phyloP scores from a whole-genome alignment of 306 rosid species.

The Cyamopsis tetragonoloba region DNA sequence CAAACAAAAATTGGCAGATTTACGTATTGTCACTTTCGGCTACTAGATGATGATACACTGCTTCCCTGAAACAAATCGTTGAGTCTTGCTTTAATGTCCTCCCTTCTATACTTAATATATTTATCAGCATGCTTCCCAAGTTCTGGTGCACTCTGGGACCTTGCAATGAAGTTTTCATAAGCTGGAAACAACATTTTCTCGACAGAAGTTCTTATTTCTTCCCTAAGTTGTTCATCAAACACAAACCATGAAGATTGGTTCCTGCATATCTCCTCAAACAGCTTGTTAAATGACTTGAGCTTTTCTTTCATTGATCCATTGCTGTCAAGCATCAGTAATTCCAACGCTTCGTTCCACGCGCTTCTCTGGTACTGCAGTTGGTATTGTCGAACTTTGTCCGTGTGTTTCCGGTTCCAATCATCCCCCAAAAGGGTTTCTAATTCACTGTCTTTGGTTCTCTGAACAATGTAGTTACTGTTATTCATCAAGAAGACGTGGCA shows the following conservation, averaged over 20 bases:
- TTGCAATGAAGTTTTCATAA: slow-evolving; percentile 56
- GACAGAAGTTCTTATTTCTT: slow-evolving; percentile 59
- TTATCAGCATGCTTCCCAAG: slow-evolving; percentile 56
- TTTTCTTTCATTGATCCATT: slow-evolving; percentile 74
- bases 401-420: slow-evolving; percentile 86
- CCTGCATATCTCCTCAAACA: slow-evolving; percentile 70
- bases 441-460: slow-evolving; percentile 74
- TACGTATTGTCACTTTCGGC: slow-evolving; percentile 55
- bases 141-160: slow-evolving; percentile 55
- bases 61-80: slow-evolving; percentile 54
- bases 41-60: slow-evolving; percentile 51
- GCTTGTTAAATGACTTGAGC: slow-evolving; percentile 56
- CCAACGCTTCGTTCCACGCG: slow-evolving; percentile 70
- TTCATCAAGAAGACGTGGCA: slow-evolving; percentile 83
- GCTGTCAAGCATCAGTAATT: slow-evolving; percentile 55
- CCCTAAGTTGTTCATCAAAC: slow-evolving; percentile 71
- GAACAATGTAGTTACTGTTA: slow-evolving; percentile 78
- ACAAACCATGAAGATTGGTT: slow-evolving; percentile 66
- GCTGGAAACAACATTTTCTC: slow-evolving; percentile 61
- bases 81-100: slow-evolving; percentile 57
- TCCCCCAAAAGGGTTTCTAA: slow-evolving; percentile 71
- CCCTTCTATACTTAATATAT: slow-evolving; percentile 48
- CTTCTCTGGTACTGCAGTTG: slow-evolving; percentile 66
- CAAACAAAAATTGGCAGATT: slow-evolving; percentile 26
- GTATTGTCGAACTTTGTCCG: slow-evolving; percentile 60